These are phyloP conservation scores for Psilocybe subaeruginosa DNA, from an alignment of 768 basidiomycete genomes.

Conservation along the genomic window DNA sequence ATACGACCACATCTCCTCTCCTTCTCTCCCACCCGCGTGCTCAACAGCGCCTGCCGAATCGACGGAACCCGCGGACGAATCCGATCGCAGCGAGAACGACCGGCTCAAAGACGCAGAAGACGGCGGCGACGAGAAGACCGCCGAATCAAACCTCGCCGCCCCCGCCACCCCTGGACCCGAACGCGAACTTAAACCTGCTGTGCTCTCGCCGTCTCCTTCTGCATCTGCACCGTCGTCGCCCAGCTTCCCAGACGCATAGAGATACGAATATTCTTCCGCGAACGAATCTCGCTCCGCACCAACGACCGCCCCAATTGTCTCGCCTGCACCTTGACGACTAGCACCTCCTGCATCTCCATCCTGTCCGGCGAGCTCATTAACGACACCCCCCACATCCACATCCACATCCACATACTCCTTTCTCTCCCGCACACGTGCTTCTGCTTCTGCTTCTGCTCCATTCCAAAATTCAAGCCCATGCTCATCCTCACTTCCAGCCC, in stretches of 20 bases:
- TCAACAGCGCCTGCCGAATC: constrained; percentile 17
- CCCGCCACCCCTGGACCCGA: not conserved
- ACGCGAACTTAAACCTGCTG: not conserved
- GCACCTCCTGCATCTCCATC: no score
- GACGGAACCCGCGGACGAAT: constrained; percentile 35
- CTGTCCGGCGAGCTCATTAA: not conserved
- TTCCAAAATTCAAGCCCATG: not conserved
- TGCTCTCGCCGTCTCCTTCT: not conserved
- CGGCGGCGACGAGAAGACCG: constrained; percentile 23
- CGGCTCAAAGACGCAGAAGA: constrained; percentile 3
- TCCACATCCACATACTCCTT: not conserved
- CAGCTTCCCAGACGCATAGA: not conserved
- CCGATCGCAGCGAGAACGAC: constrained; percentile 41
- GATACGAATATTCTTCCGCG: not conserved
- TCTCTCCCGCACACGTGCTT: not conserved
- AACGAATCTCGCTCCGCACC: not conserved
- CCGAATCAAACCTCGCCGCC: constrained; percentile 2
- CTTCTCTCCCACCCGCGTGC: constrained; percentile 1
- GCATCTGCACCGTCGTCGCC: not conserved
- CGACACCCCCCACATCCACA: not conserved
- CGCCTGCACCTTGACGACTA: no score
- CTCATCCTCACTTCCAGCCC: constrained; percentile 12
- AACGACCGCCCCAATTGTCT: no score
- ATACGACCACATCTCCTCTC: constrained; percentile 1
- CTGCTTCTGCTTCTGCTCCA: not conserved